Evolutionary conservation across 176 grass and related monocot species (phyloP).

Genomic region (Rhynchospora breviuscula): DNA sequence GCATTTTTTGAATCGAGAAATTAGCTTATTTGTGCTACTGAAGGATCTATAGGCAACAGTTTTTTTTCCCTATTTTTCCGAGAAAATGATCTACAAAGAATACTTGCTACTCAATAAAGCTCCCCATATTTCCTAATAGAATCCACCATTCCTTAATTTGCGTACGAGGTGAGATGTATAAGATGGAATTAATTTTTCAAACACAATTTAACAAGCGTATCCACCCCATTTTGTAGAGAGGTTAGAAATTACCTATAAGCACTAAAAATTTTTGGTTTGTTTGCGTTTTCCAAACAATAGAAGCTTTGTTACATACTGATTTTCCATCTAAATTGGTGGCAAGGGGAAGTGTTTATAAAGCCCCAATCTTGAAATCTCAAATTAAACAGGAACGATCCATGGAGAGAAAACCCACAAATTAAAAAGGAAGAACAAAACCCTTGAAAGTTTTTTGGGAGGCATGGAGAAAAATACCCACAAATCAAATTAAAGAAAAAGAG

Average conservation of each 20-base stretch:
- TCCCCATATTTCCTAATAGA: not conserved
- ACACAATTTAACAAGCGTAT: not conserved
- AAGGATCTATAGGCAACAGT: not conserved
- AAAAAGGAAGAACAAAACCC: not conserved
- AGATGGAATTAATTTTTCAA: not conserved
- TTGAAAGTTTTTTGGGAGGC: not conserved
- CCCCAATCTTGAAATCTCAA: not conserved
- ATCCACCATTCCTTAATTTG: not conserved
- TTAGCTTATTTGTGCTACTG: not conserved
- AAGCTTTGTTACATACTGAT: not conserved
- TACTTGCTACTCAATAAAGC: not conserved
- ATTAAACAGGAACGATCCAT: not conserved
- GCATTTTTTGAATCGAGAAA: too few relatives aligned
- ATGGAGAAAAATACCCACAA: not conserved
- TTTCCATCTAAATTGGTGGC: not conserved
- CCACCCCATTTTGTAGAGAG: not conserved
- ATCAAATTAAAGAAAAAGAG: not conserved
- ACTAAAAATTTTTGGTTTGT: not conserved
- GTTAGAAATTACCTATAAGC: too few relatives aligned
- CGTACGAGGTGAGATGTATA: not conserved
- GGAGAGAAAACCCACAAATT: not conserved
- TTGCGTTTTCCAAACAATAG: not conserved
- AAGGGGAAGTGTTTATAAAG: not conserved
- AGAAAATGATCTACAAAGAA: too few relatives aligned
- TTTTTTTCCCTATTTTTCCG: too few relatives aligned